Percentiles rank a stretch among this genome's conserved stretches.
phyloP scores from a whole-genome alignment of 2,329 filamentous ascomycete genomes.

The Myriosclerotinia scirpicola region DNA sequence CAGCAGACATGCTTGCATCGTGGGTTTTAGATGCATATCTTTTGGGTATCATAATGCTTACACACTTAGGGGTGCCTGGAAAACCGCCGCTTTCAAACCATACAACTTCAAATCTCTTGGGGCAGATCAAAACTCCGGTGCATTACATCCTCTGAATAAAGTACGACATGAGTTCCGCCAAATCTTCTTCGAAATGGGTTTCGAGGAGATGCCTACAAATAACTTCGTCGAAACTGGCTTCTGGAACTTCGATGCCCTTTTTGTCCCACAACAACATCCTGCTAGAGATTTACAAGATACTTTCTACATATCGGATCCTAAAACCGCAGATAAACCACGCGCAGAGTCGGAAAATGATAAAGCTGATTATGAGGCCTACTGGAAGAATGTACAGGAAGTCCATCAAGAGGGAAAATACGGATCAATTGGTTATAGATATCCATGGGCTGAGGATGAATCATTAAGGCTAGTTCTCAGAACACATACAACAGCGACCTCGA shows the following conservation, averaged over 20 bases:
- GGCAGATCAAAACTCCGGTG: constrained; percentile 60
- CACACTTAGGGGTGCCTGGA: constrained; percentile 71
- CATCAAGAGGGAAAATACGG: constrained; percentile 92
- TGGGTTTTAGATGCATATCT: constrained; percentile 32
- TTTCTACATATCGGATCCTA: constrained; percentile 94
- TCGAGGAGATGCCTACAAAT: constrained; percentile 96
- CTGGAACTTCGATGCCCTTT: constrained; percentile 98
- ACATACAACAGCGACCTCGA: constrained; percentile 90
- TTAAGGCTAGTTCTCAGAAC: constrained; percentile 87
- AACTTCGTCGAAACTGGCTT: constrained; percentile 94
- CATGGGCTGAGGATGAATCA: constrained; percentile 86
- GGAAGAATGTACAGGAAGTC: constrained; percentile 80
- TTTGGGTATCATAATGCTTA: constrained; percentile 29
- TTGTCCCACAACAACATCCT: constrained; percentile 96
- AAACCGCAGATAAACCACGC: constrained; percentile 67
- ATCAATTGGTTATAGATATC: constrained; percentile 94
- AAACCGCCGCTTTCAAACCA: constrained; percentile 83
- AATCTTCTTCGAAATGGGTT: constrained; percentile 99
- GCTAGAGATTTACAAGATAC: constrained; percentile 97
- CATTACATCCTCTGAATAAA: constrained; percentile 78
- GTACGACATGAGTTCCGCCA: constrained; percentile 93
- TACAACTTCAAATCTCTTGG: constrained; percentile 73
- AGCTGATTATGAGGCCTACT: constrained; percentile 79
- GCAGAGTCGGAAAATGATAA: constrained; percentile 55
- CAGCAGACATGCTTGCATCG: constrained; percentile 83